phyloP scores from a whole-genome alignment of 352 stramenopile genomes.

The Globisporangium barbulae region DNA sequence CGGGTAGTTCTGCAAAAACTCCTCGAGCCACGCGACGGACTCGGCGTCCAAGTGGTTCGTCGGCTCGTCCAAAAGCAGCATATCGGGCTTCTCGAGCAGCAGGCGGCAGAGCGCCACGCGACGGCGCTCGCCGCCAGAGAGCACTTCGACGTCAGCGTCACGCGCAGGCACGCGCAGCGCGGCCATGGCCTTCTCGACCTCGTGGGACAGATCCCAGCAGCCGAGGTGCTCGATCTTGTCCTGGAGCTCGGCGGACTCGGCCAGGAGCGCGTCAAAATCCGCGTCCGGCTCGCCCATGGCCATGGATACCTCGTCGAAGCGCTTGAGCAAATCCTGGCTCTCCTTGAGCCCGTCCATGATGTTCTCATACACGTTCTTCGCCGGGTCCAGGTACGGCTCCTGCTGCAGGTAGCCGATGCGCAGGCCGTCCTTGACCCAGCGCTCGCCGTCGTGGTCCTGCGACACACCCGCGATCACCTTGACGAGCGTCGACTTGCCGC shows the following conservation, averaged over 20 bases:
- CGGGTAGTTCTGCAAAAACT: slow-evolving; percentile 95
- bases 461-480: slow-evolving; percentile 94
- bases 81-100: slow-evolving; percentile 95
- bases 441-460: slow-evolving; percentile 83
- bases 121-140: slow-evolving; percentile 93
- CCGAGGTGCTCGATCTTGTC: slow-evolving; percentile 83
- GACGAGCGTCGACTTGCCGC: slow-evolving; percentile 94
- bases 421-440: slow-evolving; percentile 84
- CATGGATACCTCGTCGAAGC: slow-evolving; percentile 87
- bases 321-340: slow-evolving; percentile 67
- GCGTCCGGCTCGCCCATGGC: slow-evolving; percentile 89
- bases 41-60: slow-evolving; percentile 98
- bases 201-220: slow-evolving; percentile 79
- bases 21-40: slow-evolving; percentile 96
- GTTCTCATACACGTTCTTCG: slow-evolving; percentile 88
- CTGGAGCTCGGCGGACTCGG: slow-evolving; percentile 85
- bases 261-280: slow-evolving; percentile 84
- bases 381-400: slow-evolving; percentile 81
- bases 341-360: slow-evolving; percentile 89
- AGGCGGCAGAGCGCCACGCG: slow-evolving; percentile 94
- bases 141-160: slow-evolving; percentile 61
- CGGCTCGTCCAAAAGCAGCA: slow-evolving; percentile 97
- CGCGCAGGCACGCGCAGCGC: slow-evolving; percentile 68
- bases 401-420: slow-evolving; percentile 87
- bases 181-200: slow-evolving; percentile 83